A percentile compares a stretch with the other conserved stretches of the same genome.
phyloP scores from a whole-genome alignment of 768 basidiomycete genomes.

The Sarcomyxa edulis region DNA sequence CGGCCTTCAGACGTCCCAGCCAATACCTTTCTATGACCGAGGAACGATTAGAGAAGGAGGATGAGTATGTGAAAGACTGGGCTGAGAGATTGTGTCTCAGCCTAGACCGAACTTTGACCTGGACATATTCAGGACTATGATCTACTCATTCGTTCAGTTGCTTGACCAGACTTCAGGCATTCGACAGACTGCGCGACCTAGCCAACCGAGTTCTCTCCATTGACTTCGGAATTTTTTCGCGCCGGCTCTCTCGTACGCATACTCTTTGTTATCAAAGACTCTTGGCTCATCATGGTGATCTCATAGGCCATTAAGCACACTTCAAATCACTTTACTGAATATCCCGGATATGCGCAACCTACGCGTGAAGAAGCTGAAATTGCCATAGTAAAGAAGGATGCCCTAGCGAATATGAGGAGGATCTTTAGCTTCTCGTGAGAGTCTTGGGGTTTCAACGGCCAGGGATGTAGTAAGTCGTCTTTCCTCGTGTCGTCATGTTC shows the following conservation, averaged over 20 bases:
- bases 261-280: slow-evolving; percentile 1
- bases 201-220: too few species aligned
- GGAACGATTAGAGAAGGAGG: slow-evolving; percentile 23
- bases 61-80: slow-evolving; percentile 28
- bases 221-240: background rate
- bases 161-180: background rate
- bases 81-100: slow-evolving; percentile 22
- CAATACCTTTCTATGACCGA: slow-evolving; percentile 24
- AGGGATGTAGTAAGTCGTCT: slow-evolving; percentile 18
- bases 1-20: slow-evolving; percentile 16
- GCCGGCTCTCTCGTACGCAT: background rate
- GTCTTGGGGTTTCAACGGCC: slow-evolving; percentile 26
- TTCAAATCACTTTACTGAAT: slow-evolving; percentile 30
- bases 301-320: slow-evolving; percentile 30
- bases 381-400: slow-evolving; percentile 24
- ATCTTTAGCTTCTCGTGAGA: slow-evolving; percentile 43
- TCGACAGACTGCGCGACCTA: too few species aligned
- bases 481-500: too few species aligned
- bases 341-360: too few species aligned
- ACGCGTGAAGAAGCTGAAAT: slow-evolving; percentile 39
- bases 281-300: background rate
- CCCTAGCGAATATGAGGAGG: slow-evolving; percentile 33
- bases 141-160: background rate
- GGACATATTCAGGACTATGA: background rate
- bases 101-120: background rate